A percentile compares a stretch with the other conserved stretches of the same genome.
Evolutionary conservation across 2,329 filamentous ascomycete species (phyloP).

Genomic region (Drechslerella dactyloides): DNA sequence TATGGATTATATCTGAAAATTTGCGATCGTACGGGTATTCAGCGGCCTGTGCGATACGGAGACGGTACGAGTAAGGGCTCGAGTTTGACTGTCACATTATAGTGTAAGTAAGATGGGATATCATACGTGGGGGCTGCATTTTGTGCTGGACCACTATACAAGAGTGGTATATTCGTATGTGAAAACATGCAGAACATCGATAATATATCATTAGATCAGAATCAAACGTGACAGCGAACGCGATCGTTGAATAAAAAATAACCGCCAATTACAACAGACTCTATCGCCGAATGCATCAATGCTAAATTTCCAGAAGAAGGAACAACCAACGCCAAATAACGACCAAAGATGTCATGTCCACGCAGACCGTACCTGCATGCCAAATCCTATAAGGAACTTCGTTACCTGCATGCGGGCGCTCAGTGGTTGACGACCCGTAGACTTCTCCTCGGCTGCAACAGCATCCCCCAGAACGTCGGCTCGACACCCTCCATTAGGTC

Average conservation of each 20-base stretch:
- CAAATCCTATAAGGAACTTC: too few relatives aligned
- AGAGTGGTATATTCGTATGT: too few relatives aligned
- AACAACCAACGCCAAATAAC: conserved; percentile 22
- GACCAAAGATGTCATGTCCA: conserved; percentile 5
- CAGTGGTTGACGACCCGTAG: conserved; percentile 70
- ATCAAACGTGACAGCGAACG: neutral
- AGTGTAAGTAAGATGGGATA: neutral
- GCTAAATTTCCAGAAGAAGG: conserved; percentile 3
- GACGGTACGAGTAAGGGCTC: too few relatives aligned
- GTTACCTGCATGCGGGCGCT: too few relatives aligned
- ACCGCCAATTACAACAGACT: neutral
- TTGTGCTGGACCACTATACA: too few relatives aligned
- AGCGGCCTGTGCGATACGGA: too few relatives aligned
- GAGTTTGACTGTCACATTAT: neutral
- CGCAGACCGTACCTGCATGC: too few relatives aligned
- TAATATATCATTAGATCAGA: neutral
- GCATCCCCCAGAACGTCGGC: conserved; percentile 73
- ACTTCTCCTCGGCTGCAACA: conserved; percentile 72
- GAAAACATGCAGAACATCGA: neutral
- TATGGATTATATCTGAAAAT: neutral
- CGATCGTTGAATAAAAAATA: neutral
- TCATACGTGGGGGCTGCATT: too few relatives aligned
- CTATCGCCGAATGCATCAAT: neutral
- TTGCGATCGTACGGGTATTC: too few relatives aligned
- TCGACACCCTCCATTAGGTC: conserved; percentile 69